Base-by-base conservation (phyloP, 1,284 basidiomycete species). In the Leccinum subspadiceum region DNA sequence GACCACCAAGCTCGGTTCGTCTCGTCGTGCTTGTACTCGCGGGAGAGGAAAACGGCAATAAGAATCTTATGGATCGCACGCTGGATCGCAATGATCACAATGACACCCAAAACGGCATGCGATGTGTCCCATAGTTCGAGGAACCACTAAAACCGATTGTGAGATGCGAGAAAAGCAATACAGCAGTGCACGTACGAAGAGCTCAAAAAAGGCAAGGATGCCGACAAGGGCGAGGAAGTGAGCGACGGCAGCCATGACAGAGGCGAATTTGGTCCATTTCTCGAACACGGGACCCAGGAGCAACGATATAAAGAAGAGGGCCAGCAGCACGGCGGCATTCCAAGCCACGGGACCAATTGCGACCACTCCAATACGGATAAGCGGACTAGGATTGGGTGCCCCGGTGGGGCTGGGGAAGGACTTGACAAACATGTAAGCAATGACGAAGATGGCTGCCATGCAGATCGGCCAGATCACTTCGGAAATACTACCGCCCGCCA, bases 1-100 rank as follows among this genome's bases (percentile, higher is more conserved):
- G 94, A 95, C 95, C 95, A 98, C 95, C 95, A 98, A 7, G 94
- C 94, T 62, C 93, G 83, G 78, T 98, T 97, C 17, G 93, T 95
- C 79, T 97, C 94, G 72, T 98, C 96, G 73, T 96, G 92, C 79
- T 97, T 97, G 81, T 90, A 94, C 77, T 98, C 95, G 74, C 95
- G 88, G 46, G 93, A 92, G 56, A 98, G 81, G 84, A 96, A 94
- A 60, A 94, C 89, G 1, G 94, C 84, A 65, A 98, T 98, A 62
- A 97, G 81, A 64, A 96, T 86, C 80, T 98, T 98, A 79, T 94
- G 93, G 69, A 97, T 84, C 55, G 90, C 87, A 55, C 96, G 85
- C 76, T 98, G 95, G 54, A 98, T 90, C 24, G 90, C 85, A 65
- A 96, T 84, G 62, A 95, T 90, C 33, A 90, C 82, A 60, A 96